These are phyloP conservation scores for Aspergillus ochraceoroseus DNA, from an alignment of 2,329 filamentous ascomycete species.

Conservation along the genomic window DNA sequence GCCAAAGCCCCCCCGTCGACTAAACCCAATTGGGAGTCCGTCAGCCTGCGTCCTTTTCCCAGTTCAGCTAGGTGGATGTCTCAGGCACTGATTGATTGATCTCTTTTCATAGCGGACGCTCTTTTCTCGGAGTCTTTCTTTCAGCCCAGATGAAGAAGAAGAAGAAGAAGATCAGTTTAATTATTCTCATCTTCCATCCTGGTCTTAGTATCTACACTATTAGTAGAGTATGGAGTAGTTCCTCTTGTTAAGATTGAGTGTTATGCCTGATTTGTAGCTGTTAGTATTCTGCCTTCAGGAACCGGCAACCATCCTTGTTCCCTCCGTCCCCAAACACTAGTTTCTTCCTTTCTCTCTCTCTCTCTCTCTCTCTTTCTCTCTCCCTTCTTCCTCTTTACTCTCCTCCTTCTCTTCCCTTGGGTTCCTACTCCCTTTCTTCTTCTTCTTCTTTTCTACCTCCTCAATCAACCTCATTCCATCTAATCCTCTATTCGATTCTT, in stretches of 20 bases:
- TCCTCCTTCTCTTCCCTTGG: conserved; percentile 3
- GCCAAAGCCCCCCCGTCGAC: not conserved
- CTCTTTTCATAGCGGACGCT: not conserved
- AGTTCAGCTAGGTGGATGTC: conserved; percentile 3
- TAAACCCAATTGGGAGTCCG: conserved; percentile 2
- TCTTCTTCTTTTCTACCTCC: conserved; percentile 15
- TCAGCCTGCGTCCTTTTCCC: conserved; percentile 1
- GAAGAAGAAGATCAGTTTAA: not conserved
- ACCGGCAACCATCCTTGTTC: no score
- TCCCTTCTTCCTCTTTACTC: not conserved
- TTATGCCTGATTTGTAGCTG: no score
- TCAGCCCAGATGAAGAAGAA: not conserved
- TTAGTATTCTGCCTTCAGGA: no score
- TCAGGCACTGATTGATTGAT: conserved; percentile 7
- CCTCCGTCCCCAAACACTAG: conserved; percentile 3
- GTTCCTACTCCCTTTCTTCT: conserved; percentile 13
- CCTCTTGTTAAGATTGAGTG: no score
- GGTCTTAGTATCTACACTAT: no score
- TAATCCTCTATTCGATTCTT: conserved; percentile 16
- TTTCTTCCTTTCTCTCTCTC: conserved; percentile 6
- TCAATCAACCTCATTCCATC: conserved; percentile 11
- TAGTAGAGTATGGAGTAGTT: no score
- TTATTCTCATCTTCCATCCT: not conserved
- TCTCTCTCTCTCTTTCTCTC: conserved; percentile 2
- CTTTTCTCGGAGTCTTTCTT: no score